Evolutionary conservation across 139 green algal genomes (phyloP).

Genomic region (Desmodesmus armatus): DNA sequence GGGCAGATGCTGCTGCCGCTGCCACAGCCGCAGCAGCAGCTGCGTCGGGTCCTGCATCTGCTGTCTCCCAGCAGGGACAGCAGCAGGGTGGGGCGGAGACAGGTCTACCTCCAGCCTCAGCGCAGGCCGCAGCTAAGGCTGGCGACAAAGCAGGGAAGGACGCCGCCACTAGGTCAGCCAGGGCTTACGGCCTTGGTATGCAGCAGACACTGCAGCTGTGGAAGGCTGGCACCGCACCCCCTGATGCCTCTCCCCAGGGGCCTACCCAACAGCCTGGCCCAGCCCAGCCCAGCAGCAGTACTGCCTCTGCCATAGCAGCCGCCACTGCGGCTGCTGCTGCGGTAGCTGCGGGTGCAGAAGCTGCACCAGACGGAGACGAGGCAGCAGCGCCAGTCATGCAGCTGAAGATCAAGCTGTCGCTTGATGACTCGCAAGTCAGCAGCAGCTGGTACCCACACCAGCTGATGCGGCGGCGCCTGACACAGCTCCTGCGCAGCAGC

Average conservation of each 20-base stretch:
- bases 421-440: constrained; percentile 45
- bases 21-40: neutral
- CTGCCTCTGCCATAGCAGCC: neutral
- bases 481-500: constrained; percentile 12
- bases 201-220: no score
- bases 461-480: neutral
- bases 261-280: no score
- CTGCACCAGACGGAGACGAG: neutral
- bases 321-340: neutral
- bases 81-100: neutral
- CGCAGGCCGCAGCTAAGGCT: no score
- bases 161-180: no score
- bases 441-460: constrained; percentile 46
- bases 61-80: neutral
- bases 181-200: no score
- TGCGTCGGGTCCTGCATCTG: no score
- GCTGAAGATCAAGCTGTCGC: constrained; percentile 20
- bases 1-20: constrained; percentile 12
- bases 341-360: neutral
- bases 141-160: neutral
- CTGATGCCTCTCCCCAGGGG: no score
- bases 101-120: no score
- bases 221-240: no score
- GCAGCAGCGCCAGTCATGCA: constrained; percentile 9
- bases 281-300: neutral